phyloP scores from a whole-genome alignment of 192 early-diverging fungal species.

The Coemansia umbellata region DNA sequence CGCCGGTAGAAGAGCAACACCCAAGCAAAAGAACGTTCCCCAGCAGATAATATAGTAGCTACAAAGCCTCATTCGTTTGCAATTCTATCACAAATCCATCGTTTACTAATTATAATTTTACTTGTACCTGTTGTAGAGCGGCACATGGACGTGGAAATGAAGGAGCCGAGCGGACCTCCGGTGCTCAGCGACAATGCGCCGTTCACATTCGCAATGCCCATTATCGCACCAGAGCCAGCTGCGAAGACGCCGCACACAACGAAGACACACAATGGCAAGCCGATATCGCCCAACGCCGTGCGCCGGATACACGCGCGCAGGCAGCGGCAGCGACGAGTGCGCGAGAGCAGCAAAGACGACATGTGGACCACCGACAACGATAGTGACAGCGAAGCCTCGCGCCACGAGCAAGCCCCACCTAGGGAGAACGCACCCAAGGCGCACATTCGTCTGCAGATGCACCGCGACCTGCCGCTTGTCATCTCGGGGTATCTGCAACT shows the following conservation, averaged over 20 bases:
- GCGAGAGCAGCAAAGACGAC: conserved; percentile 1
- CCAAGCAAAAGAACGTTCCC: conserved; percentile 22
- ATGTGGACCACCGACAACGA: background rate
- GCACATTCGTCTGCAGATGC: conserved; percentile 38
- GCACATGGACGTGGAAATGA: background rate
- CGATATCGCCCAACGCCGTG: conserved; percentile 33
- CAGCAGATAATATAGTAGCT: no score
- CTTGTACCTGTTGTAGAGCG: conserved; percentile 18
- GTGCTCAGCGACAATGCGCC: conserved; percentile 21
- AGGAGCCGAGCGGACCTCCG: background rate
- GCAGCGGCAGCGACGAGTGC: background rate
- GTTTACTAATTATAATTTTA: background rate
- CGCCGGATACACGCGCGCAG: conserved; percentile 21
- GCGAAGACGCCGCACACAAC: background rate
- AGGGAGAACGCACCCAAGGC: conserved; percentile 34
- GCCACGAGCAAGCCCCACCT: no score
- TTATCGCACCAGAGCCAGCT: background rate
- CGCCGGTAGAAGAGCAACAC: conserved; percentile 3
- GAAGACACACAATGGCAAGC: conserved; percentile 8
- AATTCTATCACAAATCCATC: background rate
- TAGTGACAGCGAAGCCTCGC: conserved; percentile 7
- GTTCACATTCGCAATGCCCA: conserved; percentile 41
- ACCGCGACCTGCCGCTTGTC: conserved; percentile 47
- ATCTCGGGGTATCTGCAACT: conserved; percentile 67
- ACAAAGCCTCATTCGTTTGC: background rate